Base-by-base conservation (phyloP, 2,329 filamentous ascomycete species). In the Metarhizium humberi region DNA sequence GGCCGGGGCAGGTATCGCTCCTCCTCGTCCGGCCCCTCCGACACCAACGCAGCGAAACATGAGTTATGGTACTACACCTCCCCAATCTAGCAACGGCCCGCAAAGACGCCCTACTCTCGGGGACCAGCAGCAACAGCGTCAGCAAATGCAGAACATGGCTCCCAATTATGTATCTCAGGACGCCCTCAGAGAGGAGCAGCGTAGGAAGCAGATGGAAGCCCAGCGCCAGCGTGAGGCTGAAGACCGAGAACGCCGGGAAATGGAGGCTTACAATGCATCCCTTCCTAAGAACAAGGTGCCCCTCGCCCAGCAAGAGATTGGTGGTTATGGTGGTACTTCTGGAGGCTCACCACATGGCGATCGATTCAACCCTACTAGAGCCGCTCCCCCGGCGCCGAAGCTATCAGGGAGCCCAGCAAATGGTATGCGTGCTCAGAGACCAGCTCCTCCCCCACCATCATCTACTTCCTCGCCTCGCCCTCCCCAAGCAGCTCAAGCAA, bases 261-360 rank as follows among this genome's bases (percentile, higher is more conserved):
- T 89, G 62, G 91, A 94, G 67, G 89, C 85, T 18, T 96, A 96
- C 71, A 96, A 97, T 69, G 88, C 90, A 40, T 90, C 89, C 29
- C 74, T 96, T 57, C 92, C 91, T 36, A 88, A 95, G 75, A 85
- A 80, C 59, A 90, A 89, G 67, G 74, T 85, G 11, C 89, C 90
- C 2, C 66, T 94, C 61, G 91, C 92, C 36, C 90, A 97, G 69
- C 92, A 96, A 71, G 94, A 97, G 70, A 75, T 97, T 62, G 90
- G 89, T 56, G 85, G 86, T 36, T 87, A 83, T 58, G 78, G 82
- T 43, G 76, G 78, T 58, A 77, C 77, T 30, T 58, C 56, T 48
- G 58, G 61, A 30, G 55, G 59, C 14, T 62, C 75, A 20, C 68
- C 79, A 14, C 67, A 74, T 36, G 70, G 77, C n/a, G 82, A 85